Base-by-base conservation (phyloP, 441 rosid genomes). In the Brassica hybrid region DNA sequence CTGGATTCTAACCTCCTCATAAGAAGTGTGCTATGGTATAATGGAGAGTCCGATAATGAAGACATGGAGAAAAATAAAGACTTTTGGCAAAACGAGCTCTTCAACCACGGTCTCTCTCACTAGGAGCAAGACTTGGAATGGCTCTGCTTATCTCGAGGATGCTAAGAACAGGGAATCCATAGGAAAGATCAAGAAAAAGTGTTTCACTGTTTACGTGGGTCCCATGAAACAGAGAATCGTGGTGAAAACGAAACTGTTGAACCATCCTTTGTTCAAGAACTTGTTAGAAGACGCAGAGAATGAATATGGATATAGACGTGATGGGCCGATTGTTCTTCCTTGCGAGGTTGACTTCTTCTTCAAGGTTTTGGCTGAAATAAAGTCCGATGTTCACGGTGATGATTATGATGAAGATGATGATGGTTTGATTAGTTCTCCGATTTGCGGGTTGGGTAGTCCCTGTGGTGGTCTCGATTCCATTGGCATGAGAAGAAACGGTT, bases 161-260 rank as follows among this genome's bases (percentile, higher is more conserved):
- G 34, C 21, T 36, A 69, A 59, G 13, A 34, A 14, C 71, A 19
- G 16, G 25, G 21, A 17, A 16, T 23, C 72, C 7, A 19, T 18
- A 56, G 32, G 71, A 64, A 14, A 36, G 34, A 50, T 7, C 63
- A 59, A 72, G 69, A 76, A 75, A 65, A 34, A 85, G 38, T 84
- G 80, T 38, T 88, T 90, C 83, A 68, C 87, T 4, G 94, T 90
- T 5, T 88, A 85, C 76, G 94, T 88, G 1, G 94, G 94, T 50
- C 80, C 86, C 2, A 76, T 69, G 69, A 81, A 77, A 61, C 80
- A 86, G 65, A 68, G 86, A 48, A 77, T 90, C 27, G 83, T 81
- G n/a, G 75, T 89, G 41, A 84, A 69, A 75, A 83, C 75, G 7
- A 80, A 86, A 72, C 7, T 61, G 0, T 77, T 78, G 2, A 89